Percentiles rank a stretch among this genome's conserved stretches.
Conservation (phyloP, 352 stramenopile genomes). For the Globisporangium echinulatum region DNA sequence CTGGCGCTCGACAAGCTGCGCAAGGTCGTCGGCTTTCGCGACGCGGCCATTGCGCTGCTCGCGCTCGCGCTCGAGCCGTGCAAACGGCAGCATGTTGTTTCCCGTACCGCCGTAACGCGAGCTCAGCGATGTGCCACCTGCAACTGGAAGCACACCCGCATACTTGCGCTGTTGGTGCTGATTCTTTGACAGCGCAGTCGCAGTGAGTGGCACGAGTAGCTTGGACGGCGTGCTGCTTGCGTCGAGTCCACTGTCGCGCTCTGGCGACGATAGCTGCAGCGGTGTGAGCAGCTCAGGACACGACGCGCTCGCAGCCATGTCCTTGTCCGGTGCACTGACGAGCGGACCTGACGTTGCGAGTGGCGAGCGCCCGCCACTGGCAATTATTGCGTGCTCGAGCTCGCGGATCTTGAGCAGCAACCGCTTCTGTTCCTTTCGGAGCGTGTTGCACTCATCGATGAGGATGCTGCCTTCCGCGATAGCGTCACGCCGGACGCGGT, state of each 20-base stretch:
- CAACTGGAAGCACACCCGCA: neutral
- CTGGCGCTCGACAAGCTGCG: constrained; percentile 41
- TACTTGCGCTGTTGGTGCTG: constrained; percentile 17
- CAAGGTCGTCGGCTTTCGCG: constrained; percentile 35
- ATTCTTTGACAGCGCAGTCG: constrained; percentile 21
- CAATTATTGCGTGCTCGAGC: constrained; percentile 33
- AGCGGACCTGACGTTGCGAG: neutral
- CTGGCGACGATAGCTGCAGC: constrained; percentile 13
- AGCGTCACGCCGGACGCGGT: constrained; percentile 61
- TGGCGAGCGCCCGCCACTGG: constrained; percentile 10
- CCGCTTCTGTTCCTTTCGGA: constrained; percentile 70
- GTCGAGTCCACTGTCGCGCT: constrained; percentile 9
- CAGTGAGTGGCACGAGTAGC: constrained; percentile 21
- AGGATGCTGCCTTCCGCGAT: constrained; percentile 73
- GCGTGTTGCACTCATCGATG: constrained; percentile 75
- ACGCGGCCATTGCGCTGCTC: constrained; percentile 17
- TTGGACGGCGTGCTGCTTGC: constrained; percentile 11
- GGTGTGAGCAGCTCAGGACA: constrained; percentile 24
- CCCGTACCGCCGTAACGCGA: constrained; percentile 5
- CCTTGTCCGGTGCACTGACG: constrained; percentile 1
- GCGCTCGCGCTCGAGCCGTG: constrained; percentile 33
- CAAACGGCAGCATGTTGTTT: constrained; percentile 40
- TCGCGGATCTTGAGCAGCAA: constrained; percentile 60
- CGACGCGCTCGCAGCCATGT: constrained; percentile 23
- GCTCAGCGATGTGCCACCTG: constrained; percentile 5